Percentiles rank a stretch among this genome's conserved stretches.
Evolutionary conservation across 192 early-diverging fungal genomes (phyloP).

Genomic region (Glomus cerebriforme): DNA sequence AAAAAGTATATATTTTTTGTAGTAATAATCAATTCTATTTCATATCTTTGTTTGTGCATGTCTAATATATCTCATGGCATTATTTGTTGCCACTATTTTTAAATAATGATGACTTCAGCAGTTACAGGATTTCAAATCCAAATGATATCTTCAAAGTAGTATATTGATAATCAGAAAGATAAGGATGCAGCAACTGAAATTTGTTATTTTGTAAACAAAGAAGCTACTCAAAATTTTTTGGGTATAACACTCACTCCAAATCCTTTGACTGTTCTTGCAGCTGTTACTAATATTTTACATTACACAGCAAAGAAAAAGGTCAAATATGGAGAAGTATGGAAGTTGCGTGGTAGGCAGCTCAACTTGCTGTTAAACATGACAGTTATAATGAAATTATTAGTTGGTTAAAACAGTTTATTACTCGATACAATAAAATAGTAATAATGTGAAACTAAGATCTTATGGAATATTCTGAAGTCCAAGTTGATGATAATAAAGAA

Average conservation of each 20-base stretch:
- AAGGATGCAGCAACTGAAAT: background rate
- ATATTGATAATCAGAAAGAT: background rate
- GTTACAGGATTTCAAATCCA: no score
- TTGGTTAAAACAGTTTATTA: background rate
- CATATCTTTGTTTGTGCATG: no score
- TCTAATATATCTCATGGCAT: no score
- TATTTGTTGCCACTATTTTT: no score
- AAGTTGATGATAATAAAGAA: background rate
- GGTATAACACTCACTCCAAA: background rate
- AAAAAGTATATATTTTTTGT: no score
- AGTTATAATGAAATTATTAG: background rate
- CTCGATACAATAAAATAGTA: background rate
- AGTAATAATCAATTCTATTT: no score
- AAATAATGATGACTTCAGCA: no score
- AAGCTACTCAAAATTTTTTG: background rate
- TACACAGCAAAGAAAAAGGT: background rate
- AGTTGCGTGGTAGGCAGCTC: background rate
- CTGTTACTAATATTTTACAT: constrained; percentile 1
- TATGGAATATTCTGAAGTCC: no score
- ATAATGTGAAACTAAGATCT: background rate
- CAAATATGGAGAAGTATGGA: background rate
- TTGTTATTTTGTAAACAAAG: no score
- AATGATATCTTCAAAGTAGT: no score
- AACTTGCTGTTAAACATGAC: constrained; percentile 2
- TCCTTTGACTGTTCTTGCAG: background rate